Evolutionary conservation across 1,284 basidiomycete species (phyloP), one percentile per base, ranked within the genome.

Genomic region (Coriolopsis trogii): DNA sequence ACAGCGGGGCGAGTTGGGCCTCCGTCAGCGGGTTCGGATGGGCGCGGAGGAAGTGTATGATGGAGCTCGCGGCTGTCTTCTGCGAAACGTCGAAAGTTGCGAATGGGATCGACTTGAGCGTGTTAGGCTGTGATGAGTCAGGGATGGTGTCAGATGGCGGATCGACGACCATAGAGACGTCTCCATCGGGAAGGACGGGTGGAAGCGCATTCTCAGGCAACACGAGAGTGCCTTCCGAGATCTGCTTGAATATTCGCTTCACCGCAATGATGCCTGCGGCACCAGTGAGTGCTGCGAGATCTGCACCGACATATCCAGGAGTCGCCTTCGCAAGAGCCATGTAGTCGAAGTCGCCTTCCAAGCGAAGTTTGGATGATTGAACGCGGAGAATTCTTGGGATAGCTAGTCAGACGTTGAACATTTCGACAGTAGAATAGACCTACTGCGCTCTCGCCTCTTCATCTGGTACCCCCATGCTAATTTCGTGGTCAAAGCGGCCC

Each of bases 261-360:
- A 99, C 95, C 0, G 96, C 95, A 40, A 94, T 89, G 53, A 98
- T 93, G 6, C 96, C 96, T 0, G 96, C 96, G 21, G 95, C 94
- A 6, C 93, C 91, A 0, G 95, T 94, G 8, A 98, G 73, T 0
- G 95, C 91, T 0, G 91, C 85, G 24, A 99, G 72, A 74, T 99
- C 96, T 0, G 96, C 96, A 30, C 96, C 95, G 8, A 98, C 96
- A 65, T 97, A 99, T 0, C 96, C 96, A 2, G 97, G 97, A 0
- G 96, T 99, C 1, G 89, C 84, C 70, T 94, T 95, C 13, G 96
- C 96, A 13, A 99, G 77, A 1, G 81, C 79, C 12, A 75, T 67
- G 65, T 92, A 94, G 69, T 96, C 83, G 59, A 97, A 95, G 58
- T 91, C 84, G 12, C 91, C 90, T 30, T 87, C 81, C 13, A 95